Percentiles rank a stretch among this genome's conserved stretches.
phyloP scores from a whole-genome alignment of 345 rosid genomes.

The Anastatica hierochuntica region DNA sequence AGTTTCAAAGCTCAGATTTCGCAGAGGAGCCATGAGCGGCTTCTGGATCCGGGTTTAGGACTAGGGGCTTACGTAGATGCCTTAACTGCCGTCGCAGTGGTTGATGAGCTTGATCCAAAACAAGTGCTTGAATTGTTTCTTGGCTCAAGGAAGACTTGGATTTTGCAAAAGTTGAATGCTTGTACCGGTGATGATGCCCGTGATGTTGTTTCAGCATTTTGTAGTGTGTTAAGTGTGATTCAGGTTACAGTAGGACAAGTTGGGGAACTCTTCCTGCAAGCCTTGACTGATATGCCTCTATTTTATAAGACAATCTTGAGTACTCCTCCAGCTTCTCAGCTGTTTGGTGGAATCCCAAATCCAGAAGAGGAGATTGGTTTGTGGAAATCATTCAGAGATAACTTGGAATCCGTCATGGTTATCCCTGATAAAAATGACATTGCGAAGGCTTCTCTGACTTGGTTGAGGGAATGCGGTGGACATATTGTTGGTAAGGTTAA shows the following conservation, averaged over 20 bases:
- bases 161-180: conserved; percentile 51
- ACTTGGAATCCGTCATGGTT: conserved; percentile 48
- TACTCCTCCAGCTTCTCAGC: conserved; percentile 88
- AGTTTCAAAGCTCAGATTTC: conserved; percentile 91
- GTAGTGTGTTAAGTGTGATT: conserved; percentile 64
- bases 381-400: conserved; percentile 86
- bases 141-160: conserved; percentile 73
- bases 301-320: conserved; percentile 76
- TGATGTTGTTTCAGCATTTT: conserved; percentile 47
- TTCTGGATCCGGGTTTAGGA: conserved; percentile 55
- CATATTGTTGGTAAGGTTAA: conserved; percentile 51
- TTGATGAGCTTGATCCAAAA: conserved; percentile 69
- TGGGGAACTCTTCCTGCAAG: conserved; percentile 84
- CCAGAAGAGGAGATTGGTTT: conserved; percentile 82
- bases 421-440: conserved; percentile 47
- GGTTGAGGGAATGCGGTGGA: conserved; percentile 73
- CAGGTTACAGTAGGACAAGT: conserved; percentile 83
- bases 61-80: conserved; percentile 74
- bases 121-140: conserved; percentile 64
- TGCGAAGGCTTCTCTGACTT: conserved; percentile 52
- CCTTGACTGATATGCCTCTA: conserved; percentile 77
- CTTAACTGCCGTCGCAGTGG: conserved; percentile 71
- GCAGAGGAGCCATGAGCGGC: conserved; percentile 78
- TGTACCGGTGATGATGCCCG: conserved; percentile 32
- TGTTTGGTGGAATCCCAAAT: conserved; percentile 92